Conservation (phyloP, 768 basidiomycete genomes). For the Xerocomellus intermedius region DNA sequence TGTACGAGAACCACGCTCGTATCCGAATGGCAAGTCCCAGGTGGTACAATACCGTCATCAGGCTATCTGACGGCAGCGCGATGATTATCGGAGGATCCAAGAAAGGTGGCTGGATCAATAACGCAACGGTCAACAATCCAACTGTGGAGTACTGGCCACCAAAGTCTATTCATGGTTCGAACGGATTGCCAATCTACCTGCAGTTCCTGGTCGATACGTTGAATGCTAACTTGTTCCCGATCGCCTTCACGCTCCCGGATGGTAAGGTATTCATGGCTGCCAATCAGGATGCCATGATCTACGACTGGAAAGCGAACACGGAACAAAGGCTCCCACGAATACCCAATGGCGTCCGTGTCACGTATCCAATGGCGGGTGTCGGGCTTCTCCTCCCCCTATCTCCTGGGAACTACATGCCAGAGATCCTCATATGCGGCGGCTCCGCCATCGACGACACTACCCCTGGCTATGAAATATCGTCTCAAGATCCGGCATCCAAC, state of each 20-base stretch:
- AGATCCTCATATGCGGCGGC: slow-evolving; percentile 77
- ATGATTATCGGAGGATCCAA: slow-evolving; percentile 82
- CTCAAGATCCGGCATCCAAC: slow-evolving; percentile 67
- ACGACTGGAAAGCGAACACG: slow-evolving; percentile 65
- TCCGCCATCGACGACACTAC: slow-evolving; percentile 61
- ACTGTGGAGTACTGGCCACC: slow-evolving; percentile 83
- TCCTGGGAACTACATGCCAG: slow-evolving; percentile 62
- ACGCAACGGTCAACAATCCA: slow-evolving; percentile 75
- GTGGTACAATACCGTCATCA: slow-evolving; percentile 76
- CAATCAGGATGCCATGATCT: slow-evolving; percentile 76
- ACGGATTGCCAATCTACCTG: slow-evolving; percentile 63
- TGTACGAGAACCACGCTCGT: slow-evolving; percentile 62
- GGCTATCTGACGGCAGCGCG: slow-evolving; percentile 73
- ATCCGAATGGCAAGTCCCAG: slow-evolving; percentile 75
- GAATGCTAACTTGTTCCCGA: slow-evolving; percentile 81
- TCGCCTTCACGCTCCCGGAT: slow-evolving; percentile 69
- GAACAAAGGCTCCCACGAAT: slow-evolving; percentile 64
- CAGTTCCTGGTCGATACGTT: slow-evolving; percentile 68
- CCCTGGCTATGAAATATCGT: slow-evolving; percentile 61
- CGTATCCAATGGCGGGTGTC: slow-evolving; percentile 80
- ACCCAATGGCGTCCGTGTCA: slow-evolving; percentile 77
- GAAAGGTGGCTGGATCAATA: slow-evolving; percentile 87
- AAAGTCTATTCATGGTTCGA: slow-evolving; percentile 64
- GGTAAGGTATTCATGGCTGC: slow-evolving; percentile 74
- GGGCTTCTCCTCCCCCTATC: slow-evolving; percentile 71